Percentiles rank a stretch among this genome's conserved stretches.
phyloP scores from a whole-genome alignment of 2,329 filamentous ascomycete species.

The Pyrenophora tritici-repentis region DNA sequence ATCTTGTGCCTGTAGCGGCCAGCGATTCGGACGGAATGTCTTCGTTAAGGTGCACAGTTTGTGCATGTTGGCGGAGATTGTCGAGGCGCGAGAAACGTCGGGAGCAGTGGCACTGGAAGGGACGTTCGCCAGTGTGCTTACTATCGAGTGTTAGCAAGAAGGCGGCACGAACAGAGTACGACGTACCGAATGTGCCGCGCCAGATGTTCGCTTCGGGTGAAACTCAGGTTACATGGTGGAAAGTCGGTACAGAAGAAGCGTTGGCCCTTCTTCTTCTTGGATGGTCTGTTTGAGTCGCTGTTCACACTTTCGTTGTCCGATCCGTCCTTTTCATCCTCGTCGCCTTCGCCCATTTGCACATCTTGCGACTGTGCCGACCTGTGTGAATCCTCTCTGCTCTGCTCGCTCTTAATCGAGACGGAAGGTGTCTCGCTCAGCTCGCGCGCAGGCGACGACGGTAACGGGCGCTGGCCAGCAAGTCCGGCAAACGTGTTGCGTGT shows the following conservation, averaged over 20 bases:
- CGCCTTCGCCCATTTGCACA: constrained; percentile 76
- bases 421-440: constrained; percentile 49
- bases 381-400: constrained; percentile 64
- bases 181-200: constrained; percentile 87
- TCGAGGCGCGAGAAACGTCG: constrained; percentile 91
- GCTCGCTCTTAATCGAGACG: constrained; percentile 43
- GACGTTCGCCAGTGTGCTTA: constrained; percentile 96
- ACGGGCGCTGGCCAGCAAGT: constrained; percentile 52
- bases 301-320: constrained; percentile 57
- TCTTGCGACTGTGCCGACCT: constrained; percentile 70
- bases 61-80: constrained; percentile 93
- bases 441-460: constrained; percentile 54
- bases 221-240: constrained; percentile 90
- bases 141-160: constrained; percentile 54
- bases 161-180: constrained; percentile 1
- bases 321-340: constrained; percentile 62
- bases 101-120: constrained; percentile 94
- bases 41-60: constrained; percentile 97
- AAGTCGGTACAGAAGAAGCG: constrained; percentile 96
- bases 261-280: constrained; percentile 95
- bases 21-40: constrained; percentile 94
- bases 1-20: constrained; percentile 87
- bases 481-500: constrained; percentile 61
- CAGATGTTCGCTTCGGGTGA: constrained; percentile 93
- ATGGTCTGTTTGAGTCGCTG: constrained; percentile 70